phyloP scores from a whole-genome alignment of 1,139 yeast species.

The Magnusiomyces ingens region DNA sequence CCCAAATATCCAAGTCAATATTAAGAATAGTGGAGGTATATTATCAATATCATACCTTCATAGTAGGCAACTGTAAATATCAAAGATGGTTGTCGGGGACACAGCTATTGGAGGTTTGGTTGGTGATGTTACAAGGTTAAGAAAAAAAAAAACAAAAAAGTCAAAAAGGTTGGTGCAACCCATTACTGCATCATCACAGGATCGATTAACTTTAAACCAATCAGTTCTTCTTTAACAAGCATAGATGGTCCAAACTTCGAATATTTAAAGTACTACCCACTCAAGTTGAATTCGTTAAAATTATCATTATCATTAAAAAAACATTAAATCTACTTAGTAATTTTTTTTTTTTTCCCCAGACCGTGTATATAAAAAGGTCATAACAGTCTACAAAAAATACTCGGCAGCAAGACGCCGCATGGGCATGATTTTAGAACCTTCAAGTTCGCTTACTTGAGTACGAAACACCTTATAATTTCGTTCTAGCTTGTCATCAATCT shows the following conservation, averaged over 20 bases:
- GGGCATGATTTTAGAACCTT: slow-evolving; percentile 47
- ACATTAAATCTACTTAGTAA: too few species aligned
- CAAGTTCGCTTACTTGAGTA: slow-evolving; percentile 62
- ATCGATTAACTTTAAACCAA: too few species aligned
- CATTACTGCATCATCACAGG: too few species aligned
- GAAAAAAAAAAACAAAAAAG: too few species aligned
- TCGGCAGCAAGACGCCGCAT: slow-evolving; percentile 70
- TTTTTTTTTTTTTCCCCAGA: too few species aligned
- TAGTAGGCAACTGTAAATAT: neutral
- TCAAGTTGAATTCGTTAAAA: too few species aligned
- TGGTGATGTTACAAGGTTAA: neutral
- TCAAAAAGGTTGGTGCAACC: too few species aligned
- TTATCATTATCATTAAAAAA: too few species aligned
- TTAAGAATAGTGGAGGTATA: neutral
- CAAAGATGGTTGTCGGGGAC: neutral
- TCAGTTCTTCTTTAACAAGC: too few species aligned
- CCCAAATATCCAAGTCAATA: neutral
- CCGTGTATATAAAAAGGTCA: neutral
- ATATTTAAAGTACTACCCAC: too few species aligned
- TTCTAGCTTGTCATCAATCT: slow-evolving; percentile 62
- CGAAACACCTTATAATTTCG: slow-evolving; percentile 81
- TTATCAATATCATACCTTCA: slow-evolving; percentile 2
- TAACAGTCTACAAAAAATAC: slow-evolving; percentile 48
- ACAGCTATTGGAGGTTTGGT: neutral
- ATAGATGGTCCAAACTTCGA: too few species aligned